phyloP scores from a whole-genome alignment of 1,284 basidiomycete species.

The Athelia psychrophila region DNA sequence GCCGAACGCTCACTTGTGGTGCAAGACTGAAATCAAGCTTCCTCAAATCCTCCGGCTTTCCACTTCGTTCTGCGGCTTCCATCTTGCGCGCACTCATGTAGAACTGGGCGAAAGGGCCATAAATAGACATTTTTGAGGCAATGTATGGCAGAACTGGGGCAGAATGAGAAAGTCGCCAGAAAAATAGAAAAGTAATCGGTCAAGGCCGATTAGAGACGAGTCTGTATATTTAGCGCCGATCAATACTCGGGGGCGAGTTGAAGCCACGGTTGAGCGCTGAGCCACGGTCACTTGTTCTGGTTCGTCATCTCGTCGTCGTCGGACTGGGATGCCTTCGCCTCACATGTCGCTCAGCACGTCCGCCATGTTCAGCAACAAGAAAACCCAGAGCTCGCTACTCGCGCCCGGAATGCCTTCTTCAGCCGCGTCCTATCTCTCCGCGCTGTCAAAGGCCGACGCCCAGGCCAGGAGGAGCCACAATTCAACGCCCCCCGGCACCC shows the following conservation, averaged over 20 bases:
- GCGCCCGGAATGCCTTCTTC: slow-evolving; percentile 42
- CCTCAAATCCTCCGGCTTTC: not conserved
- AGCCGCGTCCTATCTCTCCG: slow-evolving; percentile 70
- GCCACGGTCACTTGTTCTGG: too few relatives aligned
- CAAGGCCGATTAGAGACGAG: too few relatives aligned
- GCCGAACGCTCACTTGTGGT: not conserved
- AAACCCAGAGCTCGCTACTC: slow-evolving; percentile 51
- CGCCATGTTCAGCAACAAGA: slow-evolving; percentile 49
- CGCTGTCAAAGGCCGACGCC: slow-evolving; percentile 63
- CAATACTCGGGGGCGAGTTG: too few relatives aligned
- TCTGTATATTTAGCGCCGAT: too few relatives aligned
- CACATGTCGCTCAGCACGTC: slow-evolving; percentile 41
- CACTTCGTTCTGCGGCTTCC: not conserved
- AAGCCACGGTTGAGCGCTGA: too few relatives aligned
- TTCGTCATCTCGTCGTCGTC: too few relatives aligned
- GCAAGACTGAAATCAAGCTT: not conserved
- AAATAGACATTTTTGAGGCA: too few relatives aligned
- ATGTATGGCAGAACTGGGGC: too few relatives aligned
- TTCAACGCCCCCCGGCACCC: slow-evolving; percentile 55
- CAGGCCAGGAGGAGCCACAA: slow-evolving; percentile 32
- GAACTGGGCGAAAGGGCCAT: not conserved
- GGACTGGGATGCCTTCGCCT: slow-evolving; percentile 46
- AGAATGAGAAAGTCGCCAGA: too few relatives aligned
- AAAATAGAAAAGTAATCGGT: too few relatives aligned
- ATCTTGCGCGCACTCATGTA: not conserved